Conservation (phyloP, 164 flowering plant genomes). For the Magnolia officinalis region DNA sequence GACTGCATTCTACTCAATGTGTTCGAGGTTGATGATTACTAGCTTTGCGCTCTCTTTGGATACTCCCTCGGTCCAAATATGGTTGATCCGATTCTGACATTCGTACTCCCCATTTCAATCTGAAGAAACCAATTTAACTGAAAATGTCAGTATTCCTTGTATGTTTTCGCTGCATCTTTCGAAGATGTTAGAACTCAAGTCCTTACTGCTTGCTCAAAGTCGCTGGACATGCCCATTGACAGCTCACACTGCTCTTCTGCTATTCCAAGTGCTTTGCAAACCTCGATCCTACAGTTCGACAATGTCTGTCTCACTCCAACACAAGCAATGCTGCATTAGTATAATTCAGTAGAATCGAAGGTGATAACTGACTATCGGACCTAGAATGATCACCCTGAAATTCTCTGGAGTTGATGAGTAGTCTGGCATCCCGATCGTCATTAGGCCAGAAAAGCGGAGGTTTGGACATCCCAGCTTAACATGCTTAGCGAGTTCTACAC, state of each 20-base stretch:
- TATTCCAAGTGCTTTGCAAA: slow-evolving; percentile 75
- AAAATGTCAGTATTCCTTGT: neutral
- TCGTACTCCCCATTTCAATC: slow-evolving; percentile 23
- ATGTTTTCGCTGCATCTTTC: neutral
- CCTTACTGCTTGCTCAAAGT: slow-evolving; percentile 90
- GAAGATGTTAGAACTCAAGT: neutral
- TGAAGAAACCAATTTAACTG: slow-evolving; percentile 8
- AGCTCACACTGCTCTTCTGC: slow-evolving; percentile 73
- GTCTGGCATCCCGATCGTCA: slow-evolving; percentile 96
- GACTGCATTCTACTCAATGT: neutral
- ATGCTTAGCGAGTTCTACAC: slow-evolving; percentile 67
- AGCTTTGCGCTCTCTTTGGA: slow-evolving; percentile 11
- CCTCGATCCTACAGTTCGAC: slow-evolving; percentile 70
- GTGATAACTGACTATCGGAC: neutral
- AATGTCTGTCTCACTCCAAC: slow-evolving; percentile 43
- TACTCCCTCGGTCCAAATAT: slow-evolving; percentile 25
- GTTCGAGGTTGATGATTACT: neutral
- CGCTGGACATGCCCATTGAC: slow-evolving; percentile 99
- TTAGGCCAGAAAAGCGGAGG: slow-evolving; percentile 81
- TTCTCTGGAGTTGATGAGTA: slow-evolving; percentile 91
- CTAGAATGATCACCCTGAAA: slow-evolving; percentile 51
- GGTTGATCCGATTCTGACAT: slow-evolving; percentile 21
- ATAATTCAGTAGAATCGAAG: neutral
- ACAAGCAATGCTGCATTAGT: neutral
- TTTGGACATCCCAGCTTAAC: slow-evolving; percentile 64